These are phyloP conservation scores for Pelargonium fulgidum DNA, from an alignment of 441 rosid species.

Conservation along the genomic window DNA sequence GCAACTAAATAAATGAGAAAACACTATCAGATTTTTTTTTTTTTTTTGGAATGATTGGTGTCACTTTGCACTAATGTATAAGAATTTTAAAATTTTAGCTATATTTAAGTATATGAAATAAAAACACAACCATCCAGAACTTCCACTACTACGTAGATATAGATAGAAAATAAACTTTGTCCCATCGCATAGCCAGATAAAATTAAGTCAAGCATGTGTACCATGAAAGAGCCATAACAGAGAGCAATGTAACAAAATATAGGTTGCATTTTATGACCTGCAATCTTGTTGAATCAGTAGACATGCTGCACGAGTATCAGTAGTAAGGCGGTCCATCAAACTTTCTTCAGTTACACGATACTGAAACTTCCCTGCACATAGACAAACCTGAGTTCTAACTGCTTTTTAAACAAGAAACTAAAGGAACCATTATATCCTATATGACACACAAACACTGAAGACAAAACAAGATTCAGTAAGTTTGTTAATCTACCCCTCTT, in stretches of 20 bases:
- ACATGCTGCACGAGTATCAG: constrained; percentile 50
- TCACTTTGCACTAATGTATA: too few species aligned
- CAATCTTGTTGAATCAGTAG: constrained; percentile 42
- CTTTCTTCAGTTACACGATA: constrained; percentile 69
- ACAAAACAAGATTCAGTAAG: not conserved
- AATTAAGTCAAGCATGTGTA: too few species aligned
- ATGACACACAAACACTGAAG: not conserved
- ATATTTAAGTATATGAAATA: too few species aligned
- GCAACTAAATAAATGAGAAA: too few species aligned
- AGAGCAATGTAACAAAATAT: not conserved
- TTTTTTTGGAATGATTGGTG: too few species aligned
- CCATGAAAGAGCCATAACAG: too few species aligned
- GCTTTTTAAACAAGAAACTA: not conserved
- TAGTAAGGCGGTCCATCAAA: constrained; percentile 60
- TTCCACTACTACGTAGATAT: too few species aligned
- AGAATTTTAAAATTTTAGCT: too few species aligned
- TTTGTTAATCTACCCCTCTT: constrained; percentile 41
- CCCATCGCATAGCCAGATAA: too few species aligned
- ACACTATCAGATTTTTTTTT: too few species aligned
- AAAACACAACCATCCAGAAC: too few species aligned
- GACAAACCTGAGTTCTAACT: constrained; percentile 14
- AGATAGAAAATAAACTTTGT: too few species aligned
- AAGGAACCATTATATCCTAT: not conserved
- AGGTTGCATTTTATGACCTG: constrained; percentile 39
- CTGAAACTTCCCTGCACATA: constrained; percentile 47